Conservation (phyloP, 2,329 filamentous ascomycete species). For the Fusarium luffae region DNA sequence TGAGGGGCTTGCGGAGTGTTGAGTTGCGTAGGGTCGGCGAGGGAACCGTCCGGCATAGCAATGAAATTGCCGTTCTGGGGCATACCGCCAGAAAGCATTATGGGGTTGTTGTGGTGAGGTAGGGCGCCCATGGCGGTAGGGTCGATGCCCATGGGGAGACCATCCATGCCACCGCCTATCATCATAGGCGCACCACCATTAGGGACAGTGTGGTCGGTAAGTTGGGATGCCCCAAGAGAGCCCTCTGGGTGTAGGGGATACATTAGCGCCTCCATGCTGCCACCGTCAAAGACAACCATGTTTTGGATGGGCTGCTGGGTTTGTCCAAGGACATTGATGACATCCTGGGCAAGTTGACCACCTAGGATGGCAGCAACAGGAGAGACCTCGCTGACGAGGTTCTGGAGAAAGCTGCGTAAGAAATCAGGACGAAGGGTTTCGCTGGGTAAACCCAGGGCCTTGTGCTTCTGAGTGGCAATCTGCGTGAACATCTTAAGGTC, state of each 20-base stretch:
- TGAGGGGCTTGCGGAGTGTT: conserved; percentile 11
- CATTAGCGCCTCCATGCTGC: conserved; percentile 79
- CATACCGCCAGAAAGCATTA: conserved; percentile 38
- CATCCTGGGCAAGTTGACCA: conserved; percentile 91
- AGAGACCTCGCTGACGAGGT: conserved; percentile 83
- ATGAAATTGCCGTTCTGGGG: conserved; percentile 28
- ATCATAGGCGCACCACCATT: conserved; percentile 42
- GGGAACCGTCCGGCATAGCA: conserved; percentile 26
- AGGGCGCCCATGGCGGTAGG: conserved; percentile 40
- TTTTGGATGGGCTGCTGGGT: conserved; percentile 97
- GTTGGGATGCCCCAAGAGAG: conserved; percentile 60
- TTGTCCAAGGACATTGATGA: conserved; percentile 93
- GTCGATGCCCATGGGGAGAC: conserved; percentile 42
- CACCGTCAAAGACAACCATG: conserved; percentile 90
- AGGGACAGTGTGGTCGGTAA: conserved; percentile 48
- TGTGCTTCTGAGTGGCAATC: conserved; percentile 81
- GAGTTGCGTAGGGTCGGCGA: conserved; percentile 31
- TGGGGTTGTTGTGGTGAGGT: conserved; percentile 41
- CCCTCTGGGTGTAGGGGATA: conserved; percentile 83
- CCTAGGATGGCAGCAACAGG: conserved; percentile 91
- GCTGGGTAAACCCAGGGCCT: conserved; percentile 74
- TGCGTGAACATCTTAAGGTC: conserved; percentile 82
- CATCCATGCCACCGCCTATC: conserved; percentile 39
- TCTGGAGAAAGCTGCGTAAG: conserved; percentile 85
- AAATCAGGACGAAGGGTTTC: conserved; percentile 77